Evolutionary conservation across 2,329 filamentous ascomycete genomes (phyloP), one percentile per base, ranked within the genome.

Genomic region (Nothophoma quercina): DNA sequence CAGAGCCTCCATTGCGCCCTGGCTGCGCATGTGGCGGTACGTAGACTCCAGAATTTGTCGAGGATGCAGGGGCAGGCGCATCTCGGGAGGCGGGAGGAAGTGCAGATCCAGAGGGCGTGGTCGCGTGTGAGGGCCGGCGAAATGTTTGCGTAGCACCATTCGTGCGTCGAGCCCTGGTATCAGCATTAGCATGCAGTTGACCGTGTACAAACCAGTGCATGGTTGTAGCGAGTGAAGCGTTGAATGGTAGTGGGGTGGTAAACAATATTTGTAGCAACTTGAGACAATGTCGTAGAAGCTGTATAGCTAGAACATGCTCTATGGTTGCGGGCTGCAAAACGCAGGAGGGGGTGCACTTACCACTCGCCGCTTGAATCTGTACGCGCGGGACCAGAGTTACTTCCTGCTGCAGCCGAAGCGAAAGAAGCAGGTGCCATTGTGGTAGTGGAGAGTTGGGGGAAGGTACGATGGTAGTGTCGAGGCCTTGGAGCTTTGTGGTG

Each of bases 71-170:
- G 53, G 63, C 60, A 42, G 64, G 58, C n/a, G 50, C 55, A 51
- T 75, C 64, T 50, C 70, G 66, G 38, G 68, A 58, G 46, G 65
- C 49, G 49, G 70, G 59, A 41, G 63, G 60, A 72, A 74, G 60
- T 35, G 71, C 71, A 49, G 73, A 73, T 38, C 65, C 69, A 41
- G 81, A 79, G 57, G 77, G 72, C 60, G 79, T 82, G 49, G 83
- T 81, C 63, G 83, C 83, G 69, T 83, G 79, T 65, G 85, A 88
- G 34, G 85, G 78, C 66, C 85, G 81, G 58, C 85, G 84, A 76
- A 88, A 88, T 62, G 85, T 88, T 73, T 87, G 85, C 58, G 85
- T 87, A 61, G 84, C 82, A 75, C 85, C 85, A 68, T 88, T 88
- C 63, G 83, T 79, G 69, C 85, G 83, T 71, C 85, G 83, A 71